A percentile compares a stretch with the other conserved stretches of the same genome.
Conservation (phyloP, 495 filamentous ascomycete genomes). For the Friedmanniomyces simplex region DNA sequence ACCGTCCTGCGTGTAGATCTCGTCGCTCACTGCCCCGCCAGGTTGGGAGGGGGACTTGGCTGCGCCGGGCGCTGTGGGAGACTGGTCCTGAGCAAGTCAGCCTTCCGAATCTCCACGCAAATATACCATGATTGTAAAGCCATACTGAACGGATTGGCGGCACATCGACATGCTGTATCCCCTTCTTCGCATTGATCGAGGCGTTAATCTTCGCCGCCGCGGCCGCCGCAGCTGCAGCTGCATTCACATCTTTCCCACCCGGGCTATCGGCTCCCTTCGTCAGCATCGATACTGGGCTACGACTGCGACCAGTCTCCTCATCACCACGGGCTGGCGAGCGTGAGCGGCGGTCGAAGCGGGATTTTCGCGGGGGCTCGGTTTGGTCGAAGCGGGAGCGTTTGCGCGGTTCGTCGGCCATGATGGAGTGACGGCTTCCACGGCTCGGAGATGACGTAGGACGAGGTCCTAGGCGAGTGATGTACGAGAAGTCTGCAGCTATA, state of each 20-base stretch:
- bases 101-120: not conserved
- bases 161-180: conserved; percentile 87
- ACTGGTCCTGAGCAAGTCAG: not conserved
- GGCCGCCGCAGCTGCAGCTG: conserved; percentile 68
- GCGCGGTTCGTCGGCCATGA: conserved; percentile 71
- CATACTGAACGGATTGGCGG: conserved; percentile 68
- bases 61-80: conserved; percentile 36
- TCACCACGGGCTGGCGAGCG: conserved; percentile 60
- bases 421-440: conserved; percentile 22
- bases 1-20: conserved; percentile 88
- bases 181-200: conserved; percentile 81
- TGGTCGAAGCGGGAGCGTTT: conserved; percentile 92
- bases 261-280: conserved; percentile 44
- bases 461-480: too few species aligned
- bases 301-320: conserved; percentile 54
- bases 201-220: conserved; percentile 93
- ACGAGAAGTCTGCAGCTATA: conserved; percentile 14
- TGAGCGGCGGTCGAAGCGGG: conserved; percentile 77
- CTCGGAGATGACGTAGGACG: too few species aligned
- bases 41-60: conserved; percentile 36
- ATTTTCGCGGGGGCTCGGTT: conserved; percentile 60
- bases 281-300: conserved; percentile 55
- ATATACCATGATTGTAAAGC: too few species aligned
- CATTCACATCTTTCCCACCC: conserved; percentile 36
- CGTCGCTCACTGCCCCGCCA: conserved; percentile 58